phyloP scores from a whole-genome alignment of 169 alveolate species.

The Besnoitia besnoiti region DNA sequence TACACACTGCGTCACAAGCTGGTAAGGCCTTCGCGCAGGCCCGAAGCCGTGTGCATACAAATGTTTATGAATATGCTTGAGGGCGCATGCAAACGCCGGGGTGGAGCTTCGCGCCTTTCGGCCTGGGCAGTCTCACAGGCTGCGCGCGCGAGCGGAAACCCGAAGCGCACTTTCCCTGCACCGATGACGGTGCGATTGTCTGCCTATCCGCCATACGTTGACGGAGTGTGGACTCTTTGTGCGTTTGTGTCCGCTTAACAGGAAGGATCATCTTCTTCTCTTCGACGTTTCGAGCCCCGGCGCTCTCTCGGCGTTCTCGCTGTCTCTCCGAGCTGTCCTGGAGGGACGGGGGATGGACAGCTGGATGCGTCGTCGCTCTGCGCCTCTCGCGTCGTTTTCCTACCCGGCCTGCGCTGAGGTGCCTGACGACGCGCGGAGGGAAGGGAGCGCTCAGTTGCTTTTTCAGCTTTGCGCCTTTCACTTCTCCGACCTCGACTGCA shows the following conservation, averaged over 20 bases:
- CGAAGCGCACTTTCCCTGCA: no score
- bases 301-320: background rate
- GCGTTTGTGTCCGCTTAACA: background rate
- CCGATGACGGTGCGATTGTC: no score
- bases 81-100: no score
- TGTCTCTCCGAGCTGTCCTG: background rate
- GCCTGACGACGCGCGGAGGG: no score
- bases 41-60: no score
- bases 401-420: background rate
- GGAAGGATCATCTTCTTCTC: background rate
- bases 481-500: background rate
- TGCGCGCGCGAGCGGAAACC: no score
- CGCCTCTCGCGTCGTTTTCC: background rate
- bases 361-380: background rate
- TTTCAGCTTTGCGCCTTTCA: background rate
- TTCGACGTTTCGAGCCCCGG: conserved; percentile 11
- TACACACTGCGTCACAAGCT: background rate
- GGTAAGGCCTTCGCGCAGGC: no score
- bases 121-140: no score
- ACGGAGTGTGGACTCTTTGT: background rate
- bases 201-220: no score
- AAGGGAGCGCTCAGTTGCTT: no score
- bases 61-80: no score
- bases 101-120: no score
- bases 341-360: background rate